phyloP scores from a whole-genome alignment of 2,329 filamentous ascomycete genomes.

The Pezicula carpinea region DNA sequence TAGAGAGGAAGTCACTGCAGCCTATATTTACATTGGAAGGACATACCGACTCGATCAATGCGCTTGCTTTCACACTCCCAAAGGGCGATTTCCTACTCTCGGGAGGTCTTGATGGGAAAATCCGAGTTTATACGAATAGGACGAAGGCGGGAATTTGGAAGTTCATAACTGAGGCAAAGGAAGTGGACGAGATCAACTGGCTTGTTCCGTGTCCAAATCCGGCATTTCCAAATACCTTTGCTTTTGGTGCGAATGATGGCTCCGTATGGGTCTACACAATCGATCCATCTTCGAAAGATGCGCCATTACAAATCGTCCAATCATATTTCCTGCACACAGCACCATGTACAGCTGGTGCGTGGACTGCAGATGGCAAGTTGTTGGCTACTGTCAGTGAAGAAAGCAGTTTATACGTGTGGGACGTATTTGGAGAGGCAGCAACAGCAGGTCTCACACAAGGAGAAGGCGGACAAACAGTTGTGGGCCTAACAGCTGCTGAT shows the following conservation, averaged over 20 bases:
- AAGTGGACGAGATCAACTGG: constrained; percentile 97
- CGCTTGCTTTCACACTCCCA: constrained; percentile 78
- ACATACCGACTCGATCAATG: constrained; percentile 87
- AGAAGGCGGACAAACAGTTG: constrained; percentile 57
- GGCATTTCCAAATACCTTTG: constrained; percentile 72
- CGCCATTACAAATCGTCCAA: constrained; percentile 75
- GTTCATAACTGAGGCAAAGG: constrained; percentile 73
- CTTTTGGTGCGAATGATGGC: constrained; percentile 83
- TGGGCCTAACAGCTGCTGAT: constrained; percentile 74
- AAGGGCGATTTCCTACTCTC: constrained; percentile 80
- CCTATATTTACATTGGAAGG: constrained; percentile 75
- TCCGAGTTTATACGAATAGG: constrained; percentile 63
- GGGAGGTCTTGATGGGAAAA: constrained; percentile 78
- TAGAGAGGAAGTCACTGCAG: constrained; percentile 55
- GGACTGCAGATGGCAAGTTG: constrained; percentile 82
- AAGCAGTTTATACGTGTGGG: constrained; percentile 84
- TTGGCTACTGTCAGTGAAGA: constrained; percentile 89
- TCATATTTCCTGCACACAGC: constrained; percentile 88
- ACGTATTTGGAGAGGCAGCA: constrained; percentile 38
- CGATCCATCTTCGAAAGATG: constrained; percentile 56
- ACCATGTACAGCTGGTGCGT: constrained; percentile 82
- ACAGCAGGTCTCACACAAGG: constrained; percentile 51
- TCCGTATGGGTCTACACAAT: constrained; percentile 96
- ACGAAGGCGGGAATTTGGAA: constrained; percentile 51
- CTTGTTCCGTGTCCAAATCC: constrained; percentile 68